phyloP scores from a whole-genome alignment of 2,329 filamentous ascomycete species.

The Pyricularia pennisetigena region DNA sequence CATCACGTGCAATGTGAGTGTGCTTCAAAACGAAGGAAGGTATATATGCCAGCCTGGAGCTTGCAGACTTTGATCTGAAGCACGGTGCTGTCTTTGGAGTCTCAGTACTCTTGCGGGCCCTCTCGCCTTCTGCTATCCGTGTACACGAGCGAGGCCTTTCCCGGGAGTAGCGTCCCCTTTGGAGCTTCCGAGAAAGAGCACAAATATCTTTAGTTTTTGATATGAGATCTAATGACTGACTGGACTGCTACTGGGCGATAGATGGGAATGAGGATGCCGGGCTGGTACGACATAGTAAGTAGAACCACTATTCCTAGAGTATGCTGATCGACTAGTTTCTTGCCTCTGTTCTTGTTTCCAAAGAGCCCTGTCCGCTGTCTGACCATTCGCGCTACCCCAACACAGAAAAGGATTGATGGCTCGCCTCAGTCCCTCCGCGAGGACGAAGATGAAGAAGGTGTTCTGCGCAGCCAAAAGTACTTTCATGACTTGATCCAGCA shows the following conservation, averaged over 20 bases:
- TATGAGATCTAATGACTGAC: slow-evolving; percentile 5
- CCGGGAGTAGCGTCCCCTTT: no score
- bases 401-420: slow-evolving; percentile 15
- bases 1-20: slow-evolving; percentile 58
- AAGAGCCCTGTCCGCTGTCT: not conserved
- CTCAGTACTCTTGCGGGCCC: not conserved
- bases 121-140: no score
- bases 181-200: not conserved
- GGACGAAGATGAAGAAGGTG: slow-evolving; percentile 55
- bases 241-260: not conserved
- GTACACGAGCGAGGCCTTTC: no score
- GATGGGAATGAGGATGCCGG: slow-evolving; percentile 52
- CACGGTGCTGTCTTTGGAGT: not conserved
- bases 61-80: not conserved
- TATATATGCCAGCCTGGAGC: not conserved
- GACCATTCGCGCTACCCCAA: not conserved
- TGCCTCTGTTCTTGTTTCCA: not conserved
- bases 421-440: slow-evolving; percentile 16
- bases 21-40: not conserved
- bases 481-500: slow-evolving; percentile 70
- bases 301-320: not conserved
- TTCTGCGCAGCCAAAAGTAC: slow-evolving; percentile 62
- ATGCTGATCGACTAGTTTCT: not conserved
- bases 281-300: slow-evolving; percentile 73
- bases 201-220: no score